Conservation (phyloP, 2,329 filamentous ascomycete genomes). For the Pseudopithomyces chartarum region DNA sequence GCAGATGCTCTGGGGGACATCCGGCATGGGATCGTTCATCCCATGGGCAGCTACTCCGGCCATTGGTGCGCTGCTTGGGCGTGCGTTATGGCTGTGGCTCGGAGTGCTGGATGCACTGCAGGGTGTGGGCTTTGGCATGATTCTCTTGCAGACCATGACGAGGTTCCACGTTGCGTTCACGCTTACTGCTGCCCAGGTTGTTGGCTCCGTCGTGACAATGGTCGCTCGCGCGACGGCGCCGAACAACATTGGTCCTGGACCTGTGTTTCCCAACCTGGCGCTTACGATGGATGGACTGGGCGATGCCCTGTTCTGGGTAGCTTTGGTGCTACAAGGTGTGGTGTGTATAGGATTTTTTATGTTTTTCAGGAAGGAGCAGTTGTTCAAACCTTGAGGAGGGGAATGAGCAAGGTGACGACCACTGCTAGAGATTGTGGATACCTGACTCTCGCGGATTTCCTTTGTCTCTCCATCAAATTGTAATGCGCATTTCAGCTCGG, state of each 20-base stretch:
- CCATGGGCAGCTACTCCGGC: conserved; percentile 60
- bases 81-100: conserved; percentile 69
- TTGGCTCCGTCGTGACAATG: conserved; percentile 67
- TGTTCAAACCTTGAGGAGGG: conserved; percentile 55
- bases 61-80: conserved; percentile 60
- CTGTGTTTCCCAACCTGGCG: conserved; percentile 66
- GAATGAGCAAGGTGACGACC: neutral
- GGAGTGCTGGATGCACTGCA: conserved; percentile 69
- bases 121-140: conserved; percentile 71
- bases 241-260: conserved; percentile 64
- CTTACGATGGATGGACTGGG: conserved; percentile 54
- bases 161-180: conserved; percentile 68
- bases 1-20: conserved; percentile 70
- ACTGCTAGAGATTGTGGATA: neutral
- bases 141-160: conserved; percentile 68
- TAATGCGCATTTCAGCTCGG: neutral
- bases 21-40: conserved; percentile 64
- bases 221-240: conserved; percentile 65
- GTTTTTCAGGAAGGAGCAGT: conserved; percentile 64
- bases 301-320: conserved; percentile 62
- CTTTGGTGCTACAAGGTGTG: conserved; percentile 60
- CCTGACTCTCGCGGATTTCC: neutral
- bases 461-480: neutral
- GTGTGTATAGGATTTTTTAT: conserved; percentile 63
- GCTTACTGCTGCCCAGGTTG: conserved; percentile 64